Conservation (phyloP, 83 land plant genomes). For the Picea engelmannii region DNA sequence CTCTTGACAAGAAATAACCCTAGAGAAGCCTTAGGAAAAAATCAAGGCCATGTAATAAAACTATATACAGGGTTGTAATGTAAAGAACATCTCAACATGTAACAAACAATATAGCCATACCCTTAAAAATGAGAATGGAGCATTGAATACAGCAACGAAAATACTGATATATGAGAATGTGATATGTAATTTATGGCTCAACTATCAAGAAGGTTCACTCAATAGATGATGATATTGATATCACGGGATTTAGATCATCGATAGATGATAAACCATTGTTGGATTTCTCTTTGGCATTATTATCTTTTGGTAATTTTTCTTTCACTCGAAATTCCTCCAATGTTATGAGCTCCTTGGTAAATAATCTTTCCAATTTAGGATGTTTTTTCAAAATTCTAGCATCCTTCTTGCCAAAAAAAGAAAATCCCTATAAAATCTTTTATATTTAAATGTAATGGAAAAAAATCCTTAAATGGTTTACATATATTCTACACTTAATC, state of each 20-base stretch:
- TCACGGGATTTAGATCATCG: neutral
- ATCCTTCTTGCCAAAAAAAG: constrained; percentile 61
- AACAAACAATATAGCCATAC: neutral
- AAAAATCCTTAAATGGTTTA: neutral
- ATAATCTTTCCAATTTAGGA: constrained; percentile 82
- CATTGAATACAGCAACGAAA: neutral
- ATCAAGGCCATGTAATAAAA: constrained; percentile 6
- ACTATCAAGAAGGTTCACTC: neutral
- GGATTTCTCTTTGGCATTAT: neutral
- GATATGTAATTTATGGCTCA: neutral
- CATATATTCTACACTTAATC: neutral
- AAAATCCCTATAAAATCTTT: constrained; percentile 68
- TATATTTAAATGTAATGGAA: neutral
- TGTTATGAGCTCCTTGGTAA: constrained; percentile 68
- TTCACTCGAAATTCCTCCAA: constrained; percentile 53
- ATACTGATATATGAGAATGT: neutral
- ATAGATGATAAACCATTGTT: neutral
- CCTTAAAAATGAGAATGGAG: constrained; percentile 9
- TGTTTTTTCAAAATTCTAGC: constrained; percentile 56
- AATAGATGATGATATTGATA: neutral
- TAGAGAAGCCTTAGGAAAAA: constrained; percentile 10
- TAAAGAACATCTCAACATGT: neutral
- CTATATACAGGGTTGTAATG: neutral
- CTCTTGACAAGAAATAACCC: constrained; percentile 9
- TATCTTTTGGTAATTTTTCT: constrained; percentile 28